Conservation (phyloP, 2,329 filamentous ascomycete genomes). For the Thelonectria discophora region DNA sequence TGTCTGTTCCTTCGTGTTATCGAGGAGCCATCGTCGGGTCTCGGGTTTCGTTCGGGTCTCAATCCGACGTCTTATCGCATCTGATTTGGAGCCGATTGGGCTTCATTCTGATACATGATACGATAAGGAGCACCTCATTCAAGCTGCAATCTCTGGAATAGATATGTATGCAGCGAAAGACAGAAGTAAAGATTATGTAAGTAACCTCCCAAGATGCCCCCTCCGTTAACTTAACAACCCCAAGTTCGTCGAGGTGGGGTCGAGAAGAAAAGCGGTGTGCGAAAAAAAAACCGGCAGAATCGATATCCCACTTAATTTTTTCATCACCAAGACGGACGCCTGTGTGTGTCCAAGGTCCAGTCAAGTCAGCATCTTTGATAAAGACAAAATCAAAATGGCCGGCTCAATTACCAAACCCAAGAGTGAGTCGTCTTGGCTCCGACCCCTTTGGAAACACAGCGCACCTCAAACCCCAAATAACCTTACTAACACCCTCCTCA, state of each 20-base stretch:
- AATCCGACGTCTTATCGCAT: neutral
- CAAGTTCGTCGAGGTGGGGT: slow-evolving; percentile 23
- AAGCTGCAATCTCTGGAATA: too few species aligned
- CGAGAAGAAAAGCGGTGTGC: slow-evolving; percentile 43
- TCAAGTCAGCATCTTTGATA: slow-evolving; percentile 28
- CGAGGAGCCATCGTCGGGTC: slow-evolving; percentile 1
- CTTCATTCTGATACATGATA: neutral
- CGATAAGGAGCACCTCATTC: too few species aligned
- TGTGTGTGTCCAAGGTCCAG: slow-evolving; percentile 19
- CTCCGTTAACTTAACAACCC: too few species aligned
- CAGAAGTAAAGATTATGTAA: too few species aligned
- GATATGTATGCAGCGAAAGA: too few species aligned
- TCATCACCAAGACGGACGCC: slow-evolving; percentile 35
- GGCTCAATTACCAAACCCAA: slow-evolving; percentile 64
- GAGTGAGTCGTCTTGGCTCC: slow-evolving; percentile 50
- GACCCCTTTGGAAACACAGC: too few species aligned
- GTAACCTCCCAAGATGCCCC: too few species aligned
- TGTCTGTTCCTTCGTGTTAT: neutral
- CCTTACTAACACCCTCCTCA: slow-evolving; percentile 48
- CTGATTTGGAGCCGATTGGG: neutral
- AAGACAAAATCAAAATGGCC: slow-evolving; percentile 53
- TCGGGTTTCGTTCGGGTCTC: slow-evolving; percentile 12
- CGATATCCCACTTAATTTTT: slow-evolving; percentile 52
- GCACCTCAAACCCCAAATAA: neutral
- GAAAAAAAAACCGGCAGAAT: slow-evolving; percentile 47